Evolutionary conservation across 768 basidiomycete species (phyloP), one percentile per base, ranked within the genome.

Genomic region (Suillus ampliporus): DNA sequence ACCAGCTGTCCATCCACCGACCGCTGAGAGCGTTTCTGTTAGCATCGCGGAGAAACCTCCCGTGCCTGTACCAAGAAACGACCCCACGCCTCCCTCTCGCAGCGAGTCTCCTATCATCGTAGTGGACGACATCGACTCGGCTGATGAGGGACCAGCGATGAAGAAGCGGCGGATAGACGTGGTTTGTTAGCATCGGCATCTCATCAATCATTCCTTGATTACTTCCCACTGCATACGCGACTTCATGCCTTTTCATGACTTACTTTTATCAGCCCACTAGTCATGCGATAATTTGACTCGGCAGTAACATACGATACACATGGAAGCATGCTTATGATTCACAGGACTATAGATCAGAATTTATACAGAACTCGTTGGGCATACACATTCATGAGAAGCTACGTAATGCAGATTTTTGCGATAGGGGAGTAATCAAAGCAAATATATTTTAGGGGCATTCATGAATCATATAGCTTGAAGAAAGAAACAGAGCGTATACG

Each of bases 41-140:
- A 56, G 61, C 52, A 64, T 71, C 56, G 58, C 67, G 38, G 68
- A 61, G 14, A 67, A 63, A 28, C 67, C 76, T 7, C 70, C 77
- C 14, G 72, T 73, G 0, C 75, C 78, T 59, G 76, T 75, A 6
- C 76, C 78, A 67, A 71, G 77, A 67, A 67, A 62, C 26, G 44
- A 66, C 41, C 58, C 44, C 40, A 17, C 52, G 31, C 60, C 65
- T 34, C 57, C 53, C 14, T 60, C 60, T 58, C 46, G 61, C 66
- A 62, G 80, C 19, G 79, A 80, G 19, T 82, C 86, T 11, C 84
- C 88, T n/a, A 83, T 87, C 38, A 78, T 90, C 46, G 76, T 87
- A 50, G 79, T 88, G 37, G 89, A 77, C 41, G 78, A 90, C n/a
- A n/a, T 28, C 63, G 88, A 89, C 59, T 83, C 83, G 28, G 64